These are phyloP conservation scores for Leishmania gerbilli DNA, from an alignment of 208 protist genomes.

Conservation along the genomic window DNA sequence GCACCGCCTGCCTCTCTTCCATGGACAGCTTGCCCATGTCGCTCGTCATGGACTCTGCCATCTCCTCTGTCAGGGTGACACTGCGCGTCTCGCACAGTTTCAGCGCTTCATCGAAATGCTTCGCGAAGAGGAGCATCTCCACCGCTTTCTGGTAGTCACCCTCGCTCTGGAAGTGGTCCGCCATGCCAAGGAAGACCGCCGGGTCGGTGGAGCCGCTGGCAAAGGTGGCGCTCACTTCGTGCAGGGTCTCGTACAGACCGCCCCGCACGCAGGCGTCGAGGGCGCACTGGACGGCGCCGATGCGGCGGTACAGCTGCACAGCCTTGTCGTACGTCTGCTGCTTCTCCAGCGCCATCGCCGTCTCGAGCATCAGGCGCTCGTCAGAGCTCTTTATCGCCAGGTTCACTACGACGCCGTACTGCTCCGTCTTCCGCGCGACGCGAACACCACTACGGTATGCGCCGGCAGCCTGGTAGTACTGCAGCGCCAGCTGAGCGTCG, in stretches of 20 bases:
- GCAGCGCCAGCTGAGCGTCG: conserved; percentile 71
- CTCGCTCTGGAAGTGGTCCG: conserved; percentile 89
- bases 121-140: conserved; percentile 93
- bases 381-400: conserved; percentile 83
- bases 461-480: conserved; percentile 89
- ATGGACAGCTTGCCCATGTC: conserved; percentile 48
- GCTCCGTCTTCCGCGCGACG: conserved; percentile 75
- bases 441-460: conserved; percentile 92
- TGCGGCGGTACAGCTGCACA: conserved; percentile 94
- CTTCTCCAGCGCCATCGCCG: conserved; percentile 88
- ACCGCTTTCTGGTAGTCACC: conserved; percentile 91
- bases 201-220: conserved; percentile 75
- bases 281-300: conserved; percentile 89
- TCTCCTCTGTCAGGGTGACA: conserved; percentile 90
- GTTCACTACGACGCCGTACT: conserved; percentile 70
- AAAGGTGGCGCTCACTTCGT: conserved; percentile 92
- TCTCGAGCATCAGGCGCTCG: conserved; percentile 86
- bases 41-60: conserved; percentile 91
- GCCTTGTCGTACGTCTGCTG: conserved; percentile 90
- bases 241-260: conserved; percentile 91
- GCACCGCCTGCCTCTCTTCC: conserved; percentile 59
- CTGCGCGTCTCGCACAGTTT: conserved; percentile 79
- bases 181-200: conserved; percentile 91
- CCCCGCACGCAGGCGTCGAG: conserved; percentile 93
- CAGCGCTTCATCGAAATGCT: conserved; percentile 86